Conservation (phyloP, 306 rosid species). For the barrel medic (Medicago truncatula) region DNA sequence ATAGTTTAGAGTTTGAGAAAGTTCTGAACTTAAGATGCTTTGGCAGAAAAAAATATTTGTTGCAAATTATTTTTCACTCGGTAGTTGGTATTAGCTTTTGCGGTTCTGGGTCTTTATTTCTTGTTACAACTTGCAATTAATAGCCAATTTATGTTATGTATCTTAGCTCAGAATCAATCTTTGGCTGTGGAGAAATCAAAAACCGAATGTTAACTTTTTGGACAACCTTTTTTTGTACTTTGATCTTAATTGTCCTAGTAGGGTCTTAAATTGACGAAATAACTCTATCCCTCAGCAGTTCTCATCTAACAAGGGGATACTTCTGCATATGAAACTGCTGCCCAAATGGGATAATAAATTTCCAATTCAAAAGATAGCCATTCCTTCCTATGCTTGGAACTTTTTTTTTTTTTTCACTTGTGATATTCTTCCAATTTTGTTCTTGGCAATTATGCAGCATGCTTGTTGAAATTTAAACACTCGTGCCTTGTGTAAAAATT, state of each 20-base stretch:
- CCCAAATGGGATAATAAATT: slow-evolving; percentile 7
- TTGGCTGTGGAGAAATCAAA: not conserved
- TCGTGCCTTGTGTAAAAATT: not conserved
- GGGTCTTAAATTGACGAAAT: not conserved
- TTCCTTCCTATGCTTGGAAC: slow-evolving; percentile 3
- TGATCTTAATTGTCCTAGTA: not conserved
- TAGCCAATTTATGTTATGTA: not conserved
- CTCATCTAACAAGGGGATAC: slow-evolving; percentile 16
- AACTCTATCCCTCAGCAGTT: not conserved
- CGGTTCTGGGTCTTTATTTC: not conserved
- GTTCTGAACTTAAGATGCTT: slow-evolving; percentile 3
- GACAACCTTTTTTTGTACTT: slow-evolving; percentile 1
- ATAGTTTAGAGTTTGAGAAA: not conserved
- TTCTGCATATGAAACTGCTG: not conserved
- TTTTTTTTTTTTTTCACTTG: slow-evolving; percentile 9
- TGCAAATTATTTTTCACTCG: not conserved
- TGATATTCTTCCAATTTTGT: slow-evolving; percentile 2
- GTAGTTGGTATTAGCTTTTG: not conserved
- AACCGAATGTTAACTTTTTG: not conserved
- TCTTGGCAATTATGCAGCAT: not conserved
- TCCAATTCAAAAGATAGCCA: not conserved
- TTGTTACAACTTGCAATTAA: not conserved
- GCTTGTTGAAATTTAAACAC: not conserved
- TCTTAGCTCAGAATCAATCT: slow-evolving; percentile 1
- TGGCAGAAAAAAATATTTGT: not conserved